Evolutionary conservation across 768 basidiomycete species (phyloP).

Genomic region (Psilocybe azurescens): DNA sequence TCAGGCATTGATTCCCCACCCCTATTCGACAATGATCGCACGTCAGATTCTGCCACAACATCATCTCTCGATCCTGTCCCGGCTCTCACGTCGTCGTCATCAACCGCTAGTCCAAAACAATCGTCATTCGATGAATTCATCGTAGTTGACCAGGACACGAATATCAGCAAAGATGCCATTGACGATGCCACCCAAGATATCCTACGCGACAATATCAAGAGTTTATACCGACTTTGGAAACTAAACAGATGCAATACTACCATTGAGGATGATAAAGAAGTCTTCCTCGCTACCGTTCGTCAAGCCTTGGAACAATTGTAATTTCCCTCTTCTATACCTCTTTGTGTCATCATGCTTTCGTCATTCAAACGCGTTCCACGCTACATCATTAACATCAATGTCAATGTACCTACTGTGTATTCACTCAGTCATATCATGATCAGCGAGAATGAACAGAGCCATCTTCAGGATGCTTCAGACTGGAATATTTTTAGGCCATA

Average conservation of each 20-base stretch:
- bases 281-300: conserved; percentile 45
- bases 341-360: not conserved
- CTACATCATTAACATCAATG: not conserved
- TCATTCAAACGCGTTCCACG: not conserved
- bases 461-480: not conserved
- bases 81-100: conserved; percentile 16
- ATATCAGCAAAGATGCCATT: not conserved
- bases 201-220: conserved; percentile 56
- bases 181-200: conserved; percentile 37
- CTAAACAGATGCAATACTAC: conserved; percentile 31
- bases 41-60: conserved; percentile 23
- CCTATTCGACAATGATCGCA: conserved; percentile 21
- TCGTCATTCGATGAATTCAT: conserved; percentile 14
- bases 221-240: conserved; percentile 67
- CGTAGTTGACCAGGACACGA: conserved; percentile 11
- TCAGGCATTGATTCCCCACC: conserved; percentile 25
- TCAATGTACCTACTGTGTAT: not conserved
- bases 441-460: not conserved
- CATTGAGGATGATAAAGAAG: conserved; percentile 30
- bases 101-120: conserved; percentile 8
- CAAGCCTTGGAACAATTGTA: conserved; percentile 35
- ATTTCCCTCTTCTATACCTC: conserved; percentile 4
- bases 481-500: not conserved
- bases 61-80: conserved; percentile 12
- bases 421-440: not conserved